These are phyloP conservation scores for Mercurialis annua DNA, from an alignment of 345 rosid genomes.

Conservation along the genomic window DNA sequence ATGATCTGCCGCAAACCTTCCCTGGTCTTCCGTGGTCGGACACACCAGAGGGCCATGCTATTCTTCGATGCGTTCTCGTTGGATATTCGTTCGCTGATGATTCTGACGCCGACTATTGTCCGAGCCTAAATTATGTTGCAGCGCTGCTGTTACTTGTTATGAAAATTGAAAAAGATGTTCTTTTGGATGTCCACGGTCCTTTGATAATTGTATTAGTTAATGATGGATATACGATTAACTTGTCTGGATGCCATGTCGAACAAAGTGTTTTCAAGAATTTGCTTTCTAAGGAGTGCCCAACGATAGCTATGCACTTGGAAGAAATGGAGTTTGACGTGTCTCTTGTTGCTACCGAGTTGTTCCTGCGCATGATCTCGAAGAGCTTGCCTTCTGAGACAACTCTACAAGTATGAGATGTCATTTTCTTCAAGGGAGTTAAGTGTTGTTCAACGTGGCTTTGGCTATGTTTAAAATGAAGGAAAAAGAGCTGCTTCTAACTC, in stretches of 20 bases:
- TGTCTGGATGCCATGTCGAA: slow-evolving; percentile 98
- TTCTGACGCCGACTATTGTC: slow-evolving; percentile 99
- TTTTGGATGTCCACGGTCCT: slow-evolving; percentile 99
- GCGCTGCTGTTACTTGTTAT: slow-evolving; percentile 90
- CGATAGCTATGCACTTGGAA: slow-evolving; percentile 88
- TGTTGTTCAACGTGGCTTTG: slow-evolving; percentile 94
- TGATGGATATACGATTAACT: slow-evolving; percentile 89
- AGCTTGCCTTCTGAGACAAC: slow-evolving; percentile 99
- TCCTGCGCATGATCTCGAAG: slow-evolving; percentile 94
- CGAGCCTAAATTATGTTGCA: slow-evolving; percentile 97
- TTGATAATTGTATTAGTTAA: slow-evolving; percentile 87
- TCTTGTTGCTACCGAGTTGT: slow-evolving; percentile 99
- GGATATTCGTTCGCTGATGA: slow-evolving; percentile 96
- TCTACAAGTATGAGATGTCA: slow-evolving; percentile 94
- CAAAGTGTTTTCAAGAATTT: slow-evolving; percentile 96
- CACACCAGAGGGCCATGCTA: slow-evolving; percentile 94
- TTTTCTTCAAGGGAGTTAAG: slow-evolving; percentile 97
- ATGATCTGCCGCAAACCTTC: slow-evolving; percentile 94
- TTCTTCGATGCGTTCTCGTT: slow-evolving; percentile 93
- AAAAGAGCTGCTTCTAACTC: slow-evolving; percentile 74
- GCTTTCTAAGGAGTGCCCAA: slow-evolving; percentile 77
- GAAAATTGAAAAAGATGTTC: slow-evolving; percentile 99
- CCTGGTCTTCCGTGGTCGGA: slow-evolving; percentile 99
- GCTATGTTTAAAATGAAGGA: slow-evolving; percentile 99
- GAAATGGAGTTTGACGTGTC: slow-evolving; percentile 90